phyloP scores from a whole-genome alignment of 1,284 basidiomycete species.

The Ustilago trichophora region DNA sequence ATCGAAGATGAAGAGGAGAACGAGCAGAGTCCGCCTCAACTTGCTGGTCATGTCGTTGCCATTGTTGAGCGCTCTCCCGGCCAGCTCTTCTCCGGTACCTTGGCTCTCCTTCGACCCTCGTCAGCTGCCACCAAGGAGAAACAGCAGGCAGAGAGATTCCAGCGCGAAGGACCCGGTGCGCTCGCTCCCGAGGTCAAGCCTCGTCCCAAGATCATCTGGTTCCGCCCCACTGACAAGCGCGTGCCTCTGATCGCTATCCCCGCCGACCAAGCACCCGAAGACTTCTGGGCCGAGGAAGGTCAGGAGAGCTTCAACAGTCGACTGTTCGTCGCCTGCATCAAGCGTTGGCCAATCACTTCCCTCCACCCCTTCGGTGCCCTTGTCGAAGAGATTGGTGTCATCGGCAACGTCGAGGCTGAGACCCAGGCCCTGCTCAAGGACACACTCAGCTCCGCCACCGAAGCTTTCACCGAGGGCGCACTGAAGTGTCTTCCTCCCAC shows the following conservation, averaged over 20 bases:
- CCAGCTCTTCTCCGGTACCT: conserved; percentile 95
- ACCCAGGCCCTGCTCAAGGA: conserved; percentile 96
- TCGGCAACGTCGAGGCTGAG: conserved; percentile 96
- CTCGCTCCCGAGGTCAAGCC: conserved; percentile 73
- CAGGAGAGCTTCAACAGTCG: conserved; percentile 84
- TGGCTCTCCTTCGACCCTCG: conserved; percentile 92
- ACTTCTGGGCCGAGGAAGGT: conserved; percentile 89
- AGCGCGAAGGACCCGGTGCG: conserved; percentile 86
- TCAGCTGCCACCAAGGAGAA: conserved; percentile 99
- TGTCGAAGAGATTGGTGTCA: conserved; percentile 97
- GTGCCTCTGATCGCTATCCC: conserved; percentile 99
- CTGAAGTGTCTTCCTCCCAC: conserved; percentile 92
- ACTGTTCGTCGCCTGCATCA: conserved; percentile 97
- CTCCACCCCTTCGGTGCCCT: conserved; percentile 98
- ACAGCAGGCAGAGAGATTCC: conserved; percentile 95
- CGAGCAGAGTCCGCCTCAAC: conserved; percentile 70
- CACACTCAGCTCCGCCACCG: conserved; percentile 74
- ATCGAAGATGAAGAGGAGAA: conserved; percentile 95
- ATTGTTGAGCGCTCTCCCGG: conserved; percentile 99
- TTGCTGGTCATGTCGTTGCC: conserved; percentile 93
- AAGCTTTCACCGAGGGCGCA: conserved; percentile 73
- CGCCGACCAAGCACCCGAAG: conserved; percentile 90
- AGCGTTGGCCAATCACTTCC: conserved; percentile 85
- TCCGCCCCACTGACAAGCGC: conserved; percentile 99
- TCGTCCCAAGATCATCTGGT: conserved; percentile 99